phyloP scores from a whole-genome alignment of 352 stramenopile species.

The Globisporangium nodosum region DNA sequence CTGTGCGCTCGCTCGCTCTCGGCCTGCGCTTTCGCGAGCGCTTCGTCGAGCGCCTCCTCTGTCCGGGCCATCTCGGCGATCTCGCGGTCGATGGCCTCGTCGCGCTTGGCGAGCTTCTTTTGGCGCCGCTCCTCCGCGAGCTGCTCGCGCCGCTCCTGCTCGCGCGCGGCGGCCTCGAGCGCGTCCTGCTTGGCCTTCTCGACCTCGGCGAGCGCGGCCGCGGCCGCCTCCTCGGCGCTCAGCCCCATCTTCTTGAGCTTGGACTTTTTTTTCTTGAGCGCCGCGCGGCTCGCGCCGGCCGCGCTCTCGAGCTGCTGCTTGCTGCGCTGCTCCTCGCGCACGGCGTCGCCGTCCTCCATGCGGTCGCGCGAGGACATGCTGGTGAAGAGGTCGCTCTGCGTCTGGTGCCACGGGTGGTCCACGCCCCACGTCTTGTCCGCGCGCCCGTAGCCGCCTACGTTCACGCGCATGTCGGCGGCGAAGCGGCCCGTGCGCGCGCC shows the following conservation, averaged over 20 bases:
- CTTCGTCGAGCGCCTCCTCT: conserved; percentile 8
- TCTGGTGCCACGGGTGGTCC: conserved; percentile 76
- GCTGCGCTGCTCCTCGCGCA: conserved; percentile 29
- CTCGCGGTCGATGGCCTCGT: conserved; percentile 11
- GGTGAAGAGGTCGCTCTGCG: conserved; percentile 35
- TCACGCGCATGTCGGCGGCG: conserved; percentile 73
- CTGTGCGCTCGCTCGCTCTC: conserved; percentile 13
- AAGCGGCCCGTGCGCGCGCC: conserved; percentile 56
- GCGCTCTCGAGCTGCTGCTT: conserved; percentile 22
- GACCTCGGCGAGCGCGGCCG: conserved; percentile 21
- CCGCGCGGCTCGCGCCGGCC: conserved; percentile 51
- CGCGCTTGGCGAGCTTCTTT: conserved; percentile 16
- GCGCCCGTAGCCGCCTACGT: conserved; percentile 64
- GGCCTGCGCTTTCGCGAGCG: conserved; percentile 6
- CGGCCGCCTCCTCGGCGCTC: conserved; percentile 19
- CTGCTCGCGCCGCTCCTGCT: conserved; percentile 20
- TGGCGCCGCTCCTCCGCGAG: conserved; percentile 18
- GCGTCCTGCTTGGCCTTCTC: conserved; percentile 26
- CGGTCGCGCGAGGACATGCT: conserved; percentile 46
- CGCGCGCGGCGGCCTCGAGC: conserved; percentile 2
- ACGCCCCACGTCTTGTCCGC: conserved; percentile 75
- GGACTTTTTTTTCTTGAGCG: conserved; percentile 73
- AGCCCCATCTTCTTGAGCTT: conserved; percentile 67
- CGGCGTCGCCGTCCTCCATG: conserved; percentile 55
- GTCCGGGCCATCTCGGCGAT: conserved; percentile 17